phyloP scores from a whole-genome alignment of 129 eudicot genomes.

The Cynara cardunculus region DNA sequence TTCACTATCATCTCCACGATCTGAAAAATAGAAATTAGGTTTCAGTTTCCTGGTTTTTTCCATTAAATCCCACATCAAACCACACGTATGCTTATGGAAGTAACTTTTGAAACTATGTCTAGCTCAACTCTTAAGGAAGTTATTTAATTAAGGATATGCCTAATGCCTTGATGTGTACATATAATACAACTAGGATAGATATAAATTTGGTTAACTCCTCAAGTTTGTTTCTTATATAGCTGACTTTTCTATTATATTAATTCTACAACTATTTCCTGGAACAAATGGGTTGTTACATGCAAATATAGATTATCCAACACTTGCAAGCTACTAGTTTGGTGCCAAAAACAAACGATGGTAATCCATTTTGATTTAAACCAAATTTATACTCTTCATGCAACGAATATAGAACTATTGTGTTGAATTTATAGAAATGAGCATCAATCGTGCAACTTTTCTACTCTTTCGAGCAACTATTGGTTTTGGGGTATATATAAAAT shows the following conservation, averaged over 20 bases:
- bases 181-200: not conserved
- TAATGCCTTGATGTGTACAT: not conserved
- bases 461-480: not conserved
- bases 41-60: not conserved
- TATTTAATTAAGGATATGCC: not conserved
- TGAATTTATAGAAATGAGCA: not conserved
- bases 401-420: not conserved
- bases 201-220: conserved; percentile 16
- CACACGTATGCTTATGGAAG: not conserved
- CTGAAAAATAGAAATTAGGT: conserved; percentile 30
- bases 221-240: not conserved
- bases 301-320: conserved; percentile 16
- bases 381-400: not conserved
- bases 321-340: conserved; percentile 29
- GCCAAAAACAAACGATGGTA: too few relatives aligned
- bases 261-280: conserved; percentile 3
- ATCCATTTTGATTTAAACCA: not conserved
- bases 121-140: not conserved
- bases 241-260: conserved; percentile 17
- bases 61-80: not conserved
- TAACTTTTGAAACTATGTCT: not conserved
- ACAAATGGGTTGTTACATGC: conserved; percentile 14
- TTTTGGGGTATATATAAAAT: too few relatives aligned
- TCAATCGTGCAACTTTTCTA: not conserved
- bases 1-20: conserved; percentile 83